Evolutionary conservation across 768 basidiomycete genomes (phyloP).

Genomic region (Rhodotorula paludigena): DNA sequence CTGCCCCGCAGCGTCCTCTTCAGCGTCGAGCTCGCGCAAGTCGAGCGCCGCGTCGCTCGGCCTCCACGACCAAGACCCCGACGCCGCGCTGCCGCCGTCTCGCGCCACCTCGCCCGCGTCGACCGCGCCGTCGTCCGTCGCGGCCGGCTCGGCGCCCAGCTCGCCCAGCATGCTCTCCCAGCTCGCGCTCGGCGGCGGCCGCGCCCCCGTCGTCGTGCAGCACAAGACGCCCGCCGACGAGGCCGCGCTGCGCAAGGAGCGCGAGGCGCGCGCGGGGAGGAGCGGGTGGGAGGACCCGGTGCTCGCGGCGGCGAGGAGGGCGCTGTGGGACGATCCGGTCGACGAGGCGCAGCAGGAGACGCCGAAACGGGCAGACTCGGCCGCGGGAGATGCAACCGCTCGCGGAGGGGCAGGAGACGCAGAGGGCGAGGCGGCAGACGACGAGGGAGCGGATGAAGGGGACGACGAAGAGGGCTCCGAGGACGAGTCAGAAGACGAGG

Average conservation of each 20-base stretch:
- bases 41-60: not conserved
- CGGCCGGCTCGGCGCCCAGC: too few species aligned
- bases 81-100: not conserved
- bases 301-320: conserved; percentile 22
- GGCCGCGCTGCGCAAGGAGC: conserved; percentile 3
- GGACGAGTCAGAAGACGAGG: not conserved
- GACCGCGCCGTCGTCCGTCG: not conserved
- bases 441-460: not conserved
- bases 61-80: not conserved
- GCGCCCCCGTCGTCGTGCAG: conserved; percentile 11
- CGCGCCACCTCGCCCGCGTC: too few species aligned
- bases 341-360: not conserved
- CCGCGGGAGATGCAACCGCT: not conserved
- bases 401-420: not conserved
- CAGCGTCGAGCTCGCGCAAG: not conserved
- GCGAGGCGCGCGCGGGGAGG: conserved; percentile 9
- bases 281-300: conserved; percentile 31
- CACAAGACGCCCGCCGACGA: not conserved
- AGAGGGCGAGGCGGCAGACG: not conserved
- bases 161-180: too few species aligned
- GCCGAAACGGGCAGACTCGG: not conserved
- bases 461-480: not conserved
- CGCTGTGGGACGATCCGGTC: conserved; percentile 27
- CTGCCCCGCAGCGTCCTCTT: too few species aligned
- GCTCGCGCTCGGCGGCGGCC: too few species aligned